These are phyloP conservation scores for Coprinopsis sp. DNA, from an alignment of 768 basidiomycete genomes.

Conservation along the genomic window DNA sequence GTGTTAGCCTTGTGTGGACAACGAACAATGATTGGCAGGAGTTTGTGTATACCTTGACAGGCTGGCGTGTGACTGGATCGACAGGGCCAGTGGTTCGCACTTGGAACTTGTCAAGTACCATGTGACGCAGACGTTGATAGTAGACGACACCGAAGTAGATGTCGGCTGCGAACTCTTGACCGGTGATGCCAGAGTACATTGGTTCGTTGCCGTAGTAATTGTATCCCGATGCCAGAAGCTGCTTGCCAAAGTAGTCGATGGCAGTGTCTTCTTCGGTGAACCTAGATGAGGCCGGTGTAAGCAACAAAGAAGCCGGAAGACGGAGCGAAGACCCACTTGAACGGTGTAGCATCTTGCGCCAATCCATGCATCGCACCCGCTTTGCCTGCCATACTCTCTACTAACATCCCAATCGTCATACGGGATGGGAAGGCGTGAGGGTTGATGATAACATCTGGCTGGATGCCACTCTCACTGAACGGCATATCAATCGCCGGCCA, in stretches of 20 bases:
- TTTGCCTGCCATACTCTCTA: constrained; percentile 99
- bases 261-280: constrained; percentile 98
- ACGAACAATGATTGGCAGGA: background rate
- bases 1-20: background rate
- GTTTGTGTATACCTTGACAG: constrained; percentile 72
- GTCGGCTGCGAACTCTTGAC: constrained; percentile 96
- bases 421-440: constrained; percentile 99
- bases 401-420: constrained; percentile 99
- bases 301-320: constrained; percentile 7
- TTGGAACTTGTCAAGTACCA: constrained; percentile 99
- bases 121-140: constrained; percentile 97
- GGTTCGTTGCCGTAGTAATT: constrained; percentile 99
- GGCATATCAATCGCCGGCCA: constrained; percentile 99
- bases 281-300: constrained; percentile 33
- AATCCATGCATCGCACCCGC: constrained; percentile 98
- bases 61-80: constrained; percentile 92
- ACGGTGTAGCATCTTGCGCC: constrained; percentile 97
- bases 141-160: constrained; percentile 99
- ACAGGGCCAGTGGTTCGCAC: constrained; percentile 98
- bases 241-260: constrained; percentile 94
- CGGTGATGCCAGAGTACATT: constrained; percentile 99
- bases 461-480: constrained; percentile 97
- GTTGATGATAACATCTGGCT: constrained; percentile 99
- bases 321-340: constrained; percentile 60
- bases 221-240: constrained; percentile 89